Conservation (phyloP, 352 stramenopile genomes). For the Phytophthora citricola region DNA sequence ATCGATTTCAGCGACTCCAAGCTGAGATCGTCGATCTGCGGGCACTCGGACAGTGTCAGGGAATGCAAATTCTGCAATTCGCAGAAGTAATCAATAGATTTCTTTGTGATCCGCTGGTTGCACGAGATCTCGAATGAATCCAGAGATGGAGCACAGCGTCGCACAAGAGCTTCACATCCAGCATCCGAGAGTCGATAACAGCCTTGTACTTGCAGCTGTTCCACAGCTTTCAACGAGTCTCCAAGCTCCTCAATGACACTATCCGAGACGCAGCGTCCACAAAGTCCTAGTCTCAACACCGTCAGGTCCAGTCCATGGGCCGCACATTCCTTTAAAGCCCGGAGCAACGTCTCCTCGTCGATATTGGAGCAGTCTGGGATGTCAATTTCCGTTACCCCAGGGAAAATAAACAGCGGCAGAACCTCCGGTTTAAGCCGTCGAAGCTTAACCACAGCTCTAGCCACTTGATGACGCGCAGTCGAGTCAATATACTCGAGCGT, state of each 20-base stretch:
- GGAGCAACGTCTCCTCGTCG: conserved; percentile 70
- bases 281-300: conserved; percentile 71
- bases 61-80: conserved; percentile 71
- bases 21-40: conserved; percentile 68
- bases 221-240: conserved; percentile 67
- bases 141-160: conserved; percentile 72
- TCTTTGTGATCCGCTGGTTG: conserved; percentile 83
- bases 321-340: conserved; percentile 58
- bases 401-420: conserved; percentile 83
- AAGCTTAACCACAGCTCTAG: conserved; percentile 59
- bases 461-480: conserved; percentile 63
- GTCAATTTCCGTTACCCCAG: conserved; percentile 82
- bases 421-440: conserved; percentile 72
- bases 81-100: conserved; percentile 77
- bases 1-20: conserved; percentile 71
- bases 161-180: conserved; percentile 69
- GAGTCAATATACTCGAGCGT: conserved; percentile 79
- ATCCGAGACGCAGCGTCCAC: conserved; percentile 79
- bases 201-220: conserved; percentile 72
- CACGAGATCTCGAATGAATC: conserved; percentile 81
- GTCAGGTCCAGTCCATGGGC: conserved; percentile 53
- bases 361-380: conserved; percentile 85
- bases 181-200: conserved; percentile 81
- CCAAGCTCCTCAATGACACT: conserved; percentile 74
- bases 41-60: conserved; percentile 79